A percentile compares a stretch with the other conserved stretches of the same genome.
Conservation (phyloP, 306 rosid species). For the Pterocarpus santalinus region DNA sequence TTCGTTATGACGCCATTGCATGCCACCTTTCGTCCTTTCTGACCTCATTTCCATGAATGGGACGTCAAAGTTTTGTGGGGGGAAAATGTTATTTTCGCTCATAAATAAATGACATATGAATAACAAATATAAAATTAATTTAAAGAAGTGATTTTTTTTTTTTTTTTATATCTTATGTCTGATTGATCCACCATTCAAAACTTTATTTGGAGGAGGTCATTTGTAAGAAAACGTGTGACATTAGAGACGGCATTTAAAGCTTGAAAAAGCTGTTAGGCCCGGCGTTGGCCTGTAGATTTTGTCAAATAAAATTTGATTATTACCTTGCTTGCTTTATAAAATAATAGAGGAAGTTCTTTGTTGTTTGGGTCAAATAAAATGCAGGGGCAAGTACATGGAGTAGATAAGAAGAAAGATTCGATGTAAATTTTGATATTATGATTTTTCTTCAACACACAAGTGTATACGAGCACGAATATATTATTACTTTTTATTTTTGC, state of each 20-base stretch:
- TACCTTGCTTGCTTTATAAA: not conserved
- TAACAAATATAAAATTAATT: not conserved
- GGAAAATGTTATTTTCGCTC: not conserved
- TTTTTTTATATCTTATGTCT: not conserved
- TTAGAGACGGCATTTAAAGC: slow-evolving; percentile 28
- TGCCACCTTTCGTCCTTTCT: not conserved
- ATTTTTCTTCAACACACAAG: not conserved
- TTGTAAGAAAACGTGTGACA: not conserved
- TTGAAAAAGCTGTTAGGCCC: not conserved
- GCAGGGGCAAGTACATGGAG: not conserved
- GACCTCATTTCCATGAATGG: not conserved
- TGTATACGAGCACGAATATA: not conserved
- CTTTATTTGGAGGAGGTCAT: not conserved
- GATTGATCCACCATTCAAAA: slow-evolving; percentile 12
- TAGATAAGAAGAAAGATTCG: not conserved
- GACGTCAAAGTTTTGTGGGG: not conserved
- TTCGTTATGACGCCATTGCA: not conserved
- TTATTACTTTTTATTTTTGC: too few species aligned
- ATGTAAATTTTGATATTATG: not conserved
- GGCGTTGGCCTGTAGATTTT: not conserved
- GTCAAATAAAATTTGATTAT: slow-evolving; percentile 21
- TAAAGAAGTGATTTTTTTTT: not conserved
- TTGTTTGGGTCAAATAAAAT: not conserved
- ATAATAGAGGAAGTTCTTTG: not conserved
- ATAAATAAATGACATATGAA: not conserved